Conservation (phyloP, 2,329 filamentous ascomycete genomes). For the Amauroascus verrucosus region DNA sequence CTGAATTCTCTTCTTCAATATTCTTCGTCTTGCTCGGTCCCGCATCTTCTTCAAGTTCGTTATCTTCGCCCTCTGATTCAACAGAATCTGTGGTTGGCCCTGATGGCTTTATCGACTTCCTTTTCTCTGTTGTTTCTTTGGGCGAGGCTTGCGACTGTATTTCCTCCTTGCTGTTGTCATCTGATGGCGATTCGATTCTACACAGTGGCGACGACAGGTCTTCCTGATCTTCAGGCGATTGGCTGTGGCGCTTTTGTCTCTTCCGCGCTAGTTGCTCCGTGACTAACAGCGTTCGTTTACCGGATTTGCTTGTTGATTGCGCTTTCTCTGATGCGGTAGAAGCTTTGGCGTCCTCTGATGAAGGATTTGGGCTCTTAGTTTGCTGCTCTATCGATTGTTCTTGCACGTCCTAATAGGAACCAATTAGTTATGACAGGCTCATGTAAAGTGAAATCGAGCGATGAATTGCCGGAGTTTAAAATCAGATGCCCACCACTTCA, state of each 20-base stretch:
- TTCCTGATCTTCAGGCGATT: conserved; percentile 15
- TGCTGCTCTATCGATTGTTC: conserved; percentile 20
- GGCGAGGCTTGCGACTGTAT: neutral
- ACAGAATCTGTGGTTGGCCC: neutral
- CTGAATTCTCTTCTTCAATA: conserved; percentile 29
- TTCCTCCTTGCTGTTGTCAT: neutral
- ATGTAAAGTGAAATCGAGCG: neutral
- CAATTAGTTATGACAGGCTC: neutral
- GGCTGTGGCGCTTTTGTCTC: conserved; percentile 27
- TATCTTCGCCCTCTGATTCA: conserved; percentile 12
- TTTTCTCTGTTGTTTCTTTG: neutral
- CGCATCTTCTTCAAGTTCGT: conserved; percentile 17
- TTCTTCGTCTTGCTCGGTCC: neutral
- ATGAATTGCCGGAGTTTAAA: neutral
- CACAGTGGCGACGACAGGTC: neutral
- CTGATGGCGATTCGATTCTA: neutral
- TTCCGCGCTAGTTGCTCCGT: conserved; percentile 24
- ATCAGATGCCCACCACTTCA: conserved; percentile 36
- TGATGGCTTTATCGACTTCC: conserved; percentile 6
- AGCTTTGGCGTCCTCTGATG: neutral
- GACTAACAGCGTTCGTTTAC: conserved; percentile 20
- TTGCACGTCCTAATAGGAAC: conserved; percentile 24
- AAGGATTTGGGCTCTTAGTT: neutral
- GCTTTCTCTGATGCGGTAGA: neutral
- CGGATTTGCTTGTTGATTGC: conserved; percentile 2